phyloP scores from a whole-genome alignment of 1,284 basidiomycete species.

The Sporisorium iseilematis-ciliati region DNA sequence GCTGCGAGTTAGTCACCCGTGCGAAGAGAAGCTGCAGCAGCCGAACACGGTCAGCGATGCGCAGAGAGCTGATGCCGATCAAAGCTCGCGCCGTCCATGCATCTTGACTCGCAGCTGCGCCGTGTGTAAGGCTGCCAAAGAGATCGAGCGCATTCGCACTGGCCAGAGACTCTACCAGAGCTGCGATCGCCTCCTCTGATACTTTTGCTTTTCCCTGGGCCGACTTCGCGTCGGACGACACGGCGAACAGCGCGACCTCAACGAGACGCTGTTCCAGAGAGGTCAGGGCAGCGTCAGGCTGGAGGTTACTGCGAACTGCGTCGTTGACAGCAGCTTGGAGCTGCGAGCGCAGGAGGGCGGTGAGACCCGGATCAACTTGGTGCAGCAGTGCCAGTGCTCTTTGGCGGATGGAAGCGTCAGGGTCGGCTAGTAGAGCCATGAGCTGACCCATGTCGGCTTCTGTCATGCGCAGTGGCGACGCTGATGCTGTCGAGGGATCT shows the following conservation, averaged over 20 bases:
- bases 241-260: conserved; percentile 21
- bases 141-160: conserved; percentile 8
- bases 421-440: conserved; percentile 34
- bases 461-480: conserved; percentile 20
- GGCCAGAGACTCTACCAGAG: conserved; percentile 11
- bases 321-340: conserved; percentile 25
- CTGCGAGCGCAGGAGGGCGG: conserved; percentile 24
- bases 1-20: background rate
- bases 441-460: conserved; percentile 38
- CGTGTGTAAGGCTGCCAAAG: conserved; percentile 9
- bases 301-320: background rate
- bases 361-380: conserved; percentile 19
- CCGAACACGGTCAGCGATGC: background rate
- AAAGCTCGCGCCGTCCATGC: conserved; percentile 1
- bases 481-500: background rate
- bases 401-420: conserved; percentile 27
- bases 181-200: background rate
- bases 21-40: conserved; percentile 9
- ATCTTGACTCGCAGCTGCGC: background rate
- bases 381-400: conserved; percentile 29
- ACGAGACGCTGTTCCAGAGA: conserved; percentile 16
- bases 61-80: conserved; percentile 3
- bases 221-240: background rate
- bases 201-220: too few species aligned
- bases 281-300: background rate